Evolutionary conservation across 805 yeast genomes (phyloP).

Genomic region (Yarrowia yakushimensis): DNA sequence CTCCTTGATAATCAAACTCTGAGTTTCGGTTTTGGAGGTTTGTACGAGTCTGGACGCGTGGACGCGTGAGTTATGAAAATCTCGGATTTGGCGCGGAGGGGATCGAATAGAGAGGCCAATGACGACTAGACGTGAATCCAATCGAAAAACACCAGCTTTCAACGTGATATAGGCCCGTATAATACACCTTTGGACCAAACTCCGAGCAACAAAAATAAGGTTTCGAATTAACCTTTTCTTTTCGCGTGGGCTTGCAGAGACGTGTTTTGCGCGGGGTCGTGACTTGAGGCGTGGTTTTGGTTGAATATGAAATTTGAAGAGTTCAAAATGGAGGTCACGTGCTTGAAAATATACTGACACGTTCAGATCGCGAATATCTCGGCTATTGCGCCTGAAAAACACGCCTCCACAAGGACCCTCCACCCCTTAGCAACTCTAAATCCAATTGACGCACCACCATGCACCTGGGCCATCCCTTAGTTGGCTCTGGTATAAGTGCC

Average conservation of each 20-base stretch:
- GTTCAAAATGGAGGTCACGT: too few species aligned
- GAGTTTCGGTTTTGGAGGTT: constrained; percentile 1
- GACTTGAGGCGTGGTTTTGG: background rate
- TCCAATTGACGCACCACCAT: background rate
- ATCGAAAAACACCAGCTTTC: too few species aligned
- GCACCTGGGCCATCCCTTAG: constrained; percentile 24
- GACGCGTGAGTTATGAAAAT: background rate
- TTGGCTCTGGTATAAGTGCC: constrained; percentile 19
- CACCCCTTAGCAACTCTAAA: constrained; percentile 16
- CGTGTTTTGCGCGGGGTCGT: constrained; percentile 3
- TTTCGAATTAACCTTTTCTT: background rate
- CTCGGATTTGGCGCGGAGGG: too few species aligned
- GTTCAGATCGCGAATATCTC: background rate
- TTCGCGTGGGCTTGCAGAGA: constrained; percentile 14
- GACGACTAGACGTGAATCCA: too few species aligned
- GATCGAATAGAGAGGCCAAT: too few species aligned
- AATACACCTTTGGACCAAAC: too few species aligned
- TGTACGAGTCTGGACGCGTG: constrained; percentile 3
- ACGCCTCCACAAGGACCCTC: background rate
- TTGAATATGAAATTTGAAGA: background rate
- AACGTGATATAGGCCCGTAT: too few species aligned
- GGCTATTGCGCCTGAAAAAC: background rate
- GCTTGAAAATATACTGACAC: background rate
- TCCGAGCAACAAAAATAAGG: constrained; percentile 8
- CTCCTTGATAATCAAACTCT: constrained; percentile 17